Conservation (phyloP, 1,139 yeast genomes). For the Candida sanyaensis region DNA sequence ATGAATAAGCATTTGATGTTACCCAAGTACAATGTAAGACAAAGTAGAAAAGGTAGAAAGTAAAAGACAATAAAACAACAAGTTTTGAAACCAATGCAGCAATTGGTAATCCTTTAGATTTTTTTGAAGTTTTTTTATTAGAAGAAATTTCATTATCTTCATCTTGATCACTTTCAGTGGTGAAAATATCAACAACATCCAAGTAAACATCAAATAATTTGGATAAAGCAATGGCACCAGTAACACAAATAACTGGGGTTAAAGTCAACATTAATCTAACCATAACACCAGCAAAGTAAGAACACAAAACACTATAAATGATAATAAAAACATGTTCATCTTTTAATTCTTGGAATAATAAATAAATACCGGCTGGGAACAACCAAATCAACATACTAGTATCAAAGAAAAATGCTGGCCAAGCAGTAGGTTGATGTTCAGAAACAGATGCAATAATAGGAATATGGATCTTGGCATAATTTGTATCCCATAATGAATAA, state of each 20-base stretch:
- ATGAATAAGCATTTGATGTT: slow-evolving; percentile 91
- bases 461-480: slow-evolving; percentile 95
- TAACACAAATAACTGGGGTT: slow-evolving; percentile 93
- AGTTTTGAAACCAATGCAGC: slow-evolving; percentile 54
- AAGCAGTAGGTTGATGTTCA: slow-evolving; percentile 99
- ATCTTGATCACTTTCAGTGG: slow-evolving; percentile 10
- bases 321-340: slow-evolving; percentile 94
- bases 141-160: slow-evolving; percentile 11
- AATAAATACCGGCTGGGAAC: slow-evolving; percentile 96
- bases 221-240: slow-evolving; percentile 84
- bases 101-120: slow-evolving; percentile 23
- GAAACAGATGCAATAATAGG: slow-evolving; percentile 99
- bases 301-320: slow-evolving; percentile 86
- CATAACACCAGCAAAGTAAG: slow-evolving; percentile 99
- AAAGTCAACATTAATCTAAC: slow-evolving; percentile 95
- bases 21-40: slow-evolving; percentile 98
- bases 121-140: slow-evolving; percentile 12
- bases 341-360: slow-evolving; percentile 84
- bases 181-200: slow-evolving; percentile 56
- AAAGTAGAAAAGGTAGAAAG: slow-evolving; percentile 74
- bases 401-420: slow-evolving; percentile 98
- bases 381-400: slow-evolving; percentile 92
- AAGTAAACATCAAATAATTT: slow-evolving; percentile 81
- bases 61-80: slow-evolving; percentile 69
- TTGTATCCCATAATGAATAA: slow-evolving; percentile 97